phyloP scores from a whole-genome alignment of 805 yeast species.

The Candida golubevii region DNA sequence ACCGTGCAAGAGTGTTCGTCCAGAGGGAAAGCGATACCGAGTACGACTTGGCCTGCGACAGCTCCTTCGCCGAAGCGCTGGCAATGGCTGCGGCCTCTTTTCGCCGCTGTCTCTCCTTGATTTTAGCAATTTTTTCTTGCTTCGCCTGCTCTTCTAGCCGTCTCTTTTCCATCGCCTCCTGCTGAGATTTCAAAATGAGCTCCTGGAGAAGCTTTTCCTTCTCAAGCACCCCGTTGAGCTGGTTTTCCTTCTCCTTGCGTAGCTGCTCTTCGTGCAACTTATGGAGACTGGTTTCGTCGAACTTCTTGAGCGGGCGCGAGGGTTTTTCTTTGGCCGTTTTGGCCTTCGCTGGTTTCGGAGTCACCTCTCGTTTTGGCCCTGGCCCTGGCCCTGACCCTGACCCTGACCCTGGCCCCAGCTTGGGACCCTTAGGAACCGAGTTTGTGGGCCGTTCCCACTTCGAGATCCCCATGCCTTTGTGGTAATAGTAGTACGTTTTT shows the following conservation, averaged over 20 bases:
- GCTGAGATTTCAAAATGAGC: constrained; percentile 31
- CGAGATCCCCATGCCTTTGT: constrained; percentile 43
- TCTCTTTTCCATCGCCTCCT: constrained; percentile 29
- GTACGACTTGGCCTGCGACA: constrained; percentile 3
- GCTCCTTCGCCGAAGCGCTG: constrained; percentile 3
- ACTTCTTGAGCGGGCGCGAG: constrained; percentile 7
- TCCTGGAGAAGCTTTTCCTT: constrained; percentile 35
- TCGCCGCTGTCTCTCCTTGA: constrained; percentile 17
- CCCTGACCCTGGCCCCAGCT: constrained; percentile 4
- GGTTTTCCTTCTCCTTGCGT: constrained; percentile 29
- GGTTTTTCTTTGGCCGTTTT: constrained; percentile 1
- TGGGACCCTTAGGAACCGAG: constrained; percentile 33
- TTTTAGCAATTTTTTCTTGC: constrained; percentile 20
- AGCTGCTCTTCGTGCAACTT: constrained; percentile 33
- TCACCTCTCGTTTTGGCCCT: constrained; percentile 7
- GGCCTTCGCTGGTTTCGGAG: constrained; percentile 8
- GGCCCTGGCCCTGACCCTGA: constrained; percentile 6
- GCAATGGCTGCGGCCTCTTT: constrained; percentile 11
- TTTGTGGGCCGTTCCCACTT: constrained; percentile 59
- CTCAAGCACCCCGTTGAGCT: constrained; percentile 29
- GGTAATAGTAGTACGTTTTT: constrained; percentile 50
- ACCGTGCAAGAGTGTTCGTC: constrained; percentile 56
- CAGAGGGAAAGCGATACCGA: constrained; percentile 28
- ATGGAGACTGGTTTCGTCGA: constrained; percentile 21
- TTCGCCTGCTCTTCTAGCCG: constrained; percentile 21